These are phyloP conservation scores for Neckera pumila DNA, from an alignment of 225 moss, liverwort and hornwort genomes.

Conservation along the genomic window DNA sequence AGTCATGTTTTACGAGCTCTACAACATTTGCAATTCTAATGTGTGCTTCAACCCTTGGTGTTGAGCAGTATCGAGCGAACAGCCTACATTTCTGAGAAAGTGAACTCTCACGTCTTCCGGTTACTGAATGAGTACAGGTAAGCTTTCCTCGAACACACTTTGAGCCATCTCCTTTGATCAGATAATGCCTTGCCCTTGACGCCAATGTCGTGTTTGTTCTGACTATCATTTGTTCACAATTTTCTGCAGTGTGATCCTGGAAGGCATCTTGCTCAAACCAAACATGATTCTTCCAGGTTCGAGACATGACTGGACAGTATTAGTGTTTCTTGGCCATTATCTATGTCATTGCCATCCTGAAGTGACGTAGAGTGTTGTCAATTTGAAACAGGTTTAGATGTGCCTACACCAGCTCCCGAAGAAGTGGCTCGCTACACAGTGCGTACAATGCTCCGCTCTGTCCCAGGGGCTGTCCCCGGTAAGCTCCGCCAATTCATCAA, in stretches of 20 bases:
- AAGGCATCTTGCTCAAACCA: slow-evolving; percentile 95
- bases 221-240: neutral
- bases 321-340: neutral
- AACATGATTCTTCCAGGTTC: slow-evolving; percentile 99
- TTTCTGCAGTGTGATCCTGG: slow-evolving; percentile 75
- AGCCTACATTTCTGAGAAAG: slow-evolving; percentile 94
- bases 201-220: neutral
- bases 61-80: slow-evolving; percentile 87
- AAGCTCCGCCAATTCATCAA: neutral
- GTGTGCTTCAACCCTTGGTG: neutral
- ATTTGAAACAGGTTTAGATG: slow-evolving; percentile 71
- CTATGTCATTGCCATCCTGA: neutral
- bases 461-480: slow-evolving; percentile 96
- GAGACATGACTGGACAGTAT: neutral
- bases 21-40: neutral
- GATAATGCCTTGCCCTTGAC: neutral
- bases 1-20: neutral
- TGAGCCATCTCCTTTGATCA: neutral
- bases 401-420: slow-evolving; percentile 88
- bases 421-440: slow-evolving; percentile 94
- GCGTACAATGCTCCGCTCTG: slow-evolving; percentile 82
- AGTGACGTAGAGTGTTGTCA: neutral
- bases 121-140: slow-evolving; percentile 94
- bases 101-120: slow-evolving; percentile 97
- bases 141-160: neutral